Conservation (phyloP, 768 basidiomycete species). For the Podaxis sp. region DNA sequence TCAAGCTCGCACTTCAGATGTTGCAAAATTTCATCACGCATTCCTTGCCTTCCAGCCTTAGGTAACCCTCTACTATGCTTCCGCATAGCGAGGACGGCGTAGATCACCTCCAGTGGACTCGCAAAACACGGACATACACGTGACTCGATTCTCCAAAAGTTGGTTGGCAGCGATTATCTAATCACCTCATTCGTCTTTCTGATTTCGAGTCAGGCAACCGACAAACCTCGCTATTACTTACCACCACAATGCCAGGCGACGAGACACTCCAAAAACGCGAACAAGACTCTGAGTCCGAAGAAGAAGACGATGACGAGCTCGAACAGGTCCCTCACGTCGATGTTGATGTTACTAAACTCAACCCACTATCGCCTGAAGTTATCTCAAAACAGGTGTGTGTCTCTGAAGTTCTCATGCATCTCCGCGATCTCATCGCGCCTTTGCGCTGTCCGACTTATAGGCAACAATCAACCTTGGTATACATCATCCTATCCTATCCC, state of each 20-base stretch:
- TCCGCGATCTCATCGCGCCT: not conserved
- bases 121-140: not conserved
- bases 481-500: conserved; percentile 12
- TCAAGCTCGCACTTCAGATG: too few relatives aligned
- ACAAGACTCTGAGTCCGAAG: conserved; percentile 70
- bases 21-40: too few relatives aligned
- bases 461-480: conserved; percentile 95
- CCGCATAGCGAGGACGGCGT: conserved; percentile 10
- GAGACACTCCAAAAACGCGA: conserved; percentile 66
- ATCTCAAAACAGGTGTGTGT: conserved; percentile 83
- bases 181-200: conserved; percentile 9
- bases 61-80: too few relatives aligned
- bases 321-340: conserved; percentile 67
- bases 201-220: conserved; percentile 12
- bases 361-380: conserved; percentile 86
- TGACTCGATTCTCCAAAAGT: conserved; percentile 6
- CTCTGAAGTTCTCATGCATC: not conserved
- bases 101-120: not conserved
- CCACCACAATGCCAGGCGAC: conserved; percentile 59
- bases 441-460: conserved; percentile 37
- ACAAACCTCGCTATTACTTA: conserved; percentile 12
- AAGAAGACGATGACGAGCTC: conserved; percentile 54
- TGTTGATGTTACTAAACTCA: conserved; percentile 78
- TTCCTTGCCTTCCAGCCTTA: too few relatives aligned
- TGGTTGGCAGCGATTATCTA: conserved; percentile 11